Percentiles rank a stretch among this genome's conserved stretches.
phyloP scores from a whole-genome alignment of 2,329 filamentous ascomycete genomes.

The Hypoxylon sp. region DNA sequence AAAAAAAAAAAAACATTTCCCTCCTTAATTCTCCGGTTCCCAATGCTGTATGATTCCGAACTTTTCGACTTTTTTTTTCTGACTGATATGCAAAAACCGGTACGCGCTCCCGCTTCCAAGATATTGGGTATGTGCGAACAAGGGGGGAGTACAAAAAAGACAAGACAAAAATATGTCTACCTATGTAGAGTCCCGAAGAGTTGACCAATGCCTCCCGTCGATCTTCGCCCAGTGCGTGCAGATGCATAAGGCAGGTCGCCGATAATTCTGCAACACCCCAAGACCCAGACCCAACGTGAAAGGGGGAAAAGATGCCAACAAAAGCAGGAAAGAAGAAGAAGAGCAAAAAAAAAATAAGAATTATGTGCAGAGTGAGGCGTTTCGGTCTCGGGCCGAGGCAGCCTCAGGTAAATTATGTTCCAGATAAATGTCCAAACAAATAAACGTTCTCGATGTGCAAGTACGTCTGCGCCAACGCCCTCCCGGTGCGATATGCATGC shows the following conservation, averaged over 20 bases:
- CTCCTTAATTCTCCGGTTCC: constrained; percentile 6
- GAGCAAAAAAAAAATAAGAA: constrained; percentile 32
- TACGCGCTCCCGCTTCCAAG: constrained; percentile 27
- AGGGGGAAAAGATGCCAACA: no score
- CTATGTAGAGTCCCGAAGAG: constrained; percentile 41
- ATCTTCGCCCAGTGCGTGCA: constrained; percentile 39
- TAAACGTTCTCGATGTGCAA: constrained; percentile 35
- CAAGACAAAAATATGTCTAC: constrained; percentile 21
- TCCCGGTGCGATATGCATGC: constrained; percentile 31
- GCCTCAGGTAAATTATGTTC: constrained; percentile 32
- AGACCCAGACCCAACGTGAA: constrained; percentile 26
- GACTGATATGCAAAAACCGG: constrained; percentile 25
- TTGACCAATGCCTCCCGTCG: constrained; percentile 28
- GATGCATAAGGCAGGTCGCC: constrained; percentile 41
- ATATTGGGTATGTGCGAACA: constrained; percentile 19
- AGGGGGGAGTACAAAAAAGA: constrained; percentile 17
- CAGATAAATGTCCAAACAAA: constrained; percentile 29
- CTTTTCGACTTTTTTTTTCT: constrained; percentile 26
- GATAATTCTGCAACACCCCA: constrained; percentile 31
- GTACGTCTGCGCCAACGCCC: constrained; percentile 29
- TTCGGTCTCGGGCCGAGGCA: constrained; percentile 27
- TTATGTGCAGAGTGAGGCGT: constrained; percentile 37
- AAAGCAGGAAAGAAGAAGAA: not conserved
- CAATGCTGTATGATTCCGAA: constrained; percentile 25
- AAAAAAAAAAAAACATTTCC: constrained; percentile 8